Conservation (phyloP, 2,329 filamentous ascomycete species). For the Xenoacremonium recifei region DNA sequence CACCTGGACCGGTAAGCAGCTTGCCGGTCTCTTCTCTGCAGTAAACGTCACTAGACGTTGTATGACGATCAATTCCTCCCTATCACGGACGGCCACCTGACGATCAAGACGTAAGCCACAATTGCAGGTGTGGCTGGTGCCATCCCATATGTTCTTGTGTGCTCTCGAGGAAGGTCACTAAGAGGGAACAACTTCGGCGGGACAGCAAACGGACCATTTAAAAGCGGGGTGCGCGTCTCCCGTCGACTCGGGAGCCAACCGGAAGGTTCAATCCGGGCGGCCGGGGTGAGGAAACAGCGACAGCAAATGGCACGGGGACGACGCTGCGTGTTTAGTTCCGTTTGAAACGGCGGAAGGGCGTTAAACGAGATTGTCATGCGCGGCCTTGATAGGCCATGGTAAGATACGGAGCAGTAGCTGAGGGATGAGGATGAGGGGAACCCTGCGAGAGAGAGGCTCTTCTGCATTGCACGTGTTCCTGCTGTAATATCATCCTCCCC, state of each 20-base stretch:
- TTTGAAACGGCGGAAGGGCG: background rate
- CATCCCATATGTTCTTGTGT: too few species aligned
- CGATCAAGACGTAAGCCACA: too few species aligned
- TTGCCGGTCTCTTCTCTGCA: too few species aligned
- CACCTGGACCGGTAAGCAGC: too few species aligned
- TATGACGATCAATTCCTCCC: too few species aligned
- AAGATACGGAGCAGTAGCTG: background rate
- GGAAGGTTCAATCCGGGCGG: constrained; percentile 11
- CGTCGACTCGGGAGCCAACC: constrained; percentile 1
- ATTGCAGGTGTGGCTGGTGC: too few species aligned
- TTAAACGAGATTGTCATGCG: background rate
- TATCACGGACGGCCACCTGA: too few species aligned
- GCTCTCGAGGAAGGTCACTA: too few species aligned
- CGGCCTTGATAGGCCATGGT: background rate
- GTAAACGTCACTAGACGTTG: too few species aligned
- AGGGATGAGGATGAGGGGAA: background rate
- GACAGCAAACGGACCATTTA: too few species aligned
- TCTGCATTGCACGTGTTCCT: background rate
- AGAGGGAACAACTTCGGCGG: too few species aligned
- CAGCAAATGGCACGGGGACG: background rate
- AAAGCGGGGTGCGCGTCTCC: background rate
- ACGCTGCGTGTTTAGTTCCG: background rate
- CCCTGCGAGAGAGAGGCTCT: background rate
- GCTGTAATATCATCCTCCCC: too few species aligned
- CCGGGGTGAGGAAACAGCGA: background rate